phyloP scores from a whole-genome alignment of 2,329 filamentous ascomycete species.

The Fusarium sterilihyphosum region DNA sequence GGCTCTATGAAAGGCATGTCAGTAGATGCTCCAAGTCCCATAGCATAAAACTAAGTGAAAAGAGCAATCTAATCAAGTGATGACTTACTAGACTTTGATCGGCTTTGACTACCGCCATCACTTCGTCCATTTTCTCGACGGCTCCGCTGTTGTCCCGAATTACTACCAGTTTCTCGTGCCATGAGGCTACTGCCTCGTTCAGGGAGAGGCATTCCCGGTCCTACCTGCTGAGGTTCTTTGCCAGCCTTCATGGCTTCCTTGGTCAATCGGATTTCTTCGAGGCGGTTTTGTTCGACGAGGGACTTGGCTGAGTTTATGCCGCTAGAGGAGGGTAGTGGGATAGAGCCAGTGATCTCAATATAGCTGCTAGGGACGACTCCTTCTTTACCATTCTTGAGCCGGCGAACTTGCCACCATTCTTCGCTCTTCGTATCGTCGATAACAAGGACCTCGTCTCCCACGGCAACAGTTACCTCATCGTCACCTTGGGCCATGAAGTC shows the following conservation, averaged over 20 bases:
- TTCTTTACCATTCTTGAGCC: slow-evolving; percentile 91
- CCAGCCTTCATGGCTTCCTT: slow-evolving; percentile 78
- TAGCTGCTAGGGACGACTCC: slow-evolving; percentile 98
- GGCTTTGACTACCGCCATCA: slow-evolving; percentile 62
- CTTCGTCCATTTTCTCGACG: slow-evolving; percentile 73
- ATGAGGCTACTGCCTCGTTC: slow-evolving; percentile 82
- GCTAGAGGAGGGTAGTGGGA: slow-evolving; percentile 59
- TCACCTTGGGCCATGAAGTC: slow-evolving; percentile 97
- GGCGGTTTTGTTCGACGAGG: slow-evolving; percentile 77
- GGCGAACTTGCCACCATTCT: slow-evolving; percentile 97
- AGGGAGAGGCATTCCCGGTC: slow-evolving; percentile 78
- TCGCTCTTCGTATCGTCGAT: slow-evolving; percentile 92
- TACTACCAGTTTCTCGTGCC: slow-evolving; percentile 72
- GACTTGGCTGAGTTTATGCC: slow-evolving; percentile 67
- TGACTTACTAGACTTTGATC: slow-evolving; percentile 76
- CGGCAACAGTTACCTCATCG: slow-evolving; percentile 91
- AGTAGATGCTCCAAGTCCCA: slow-evolving; percentile 1
- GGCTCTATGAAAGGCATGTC: slow-evolving; percentile 67
- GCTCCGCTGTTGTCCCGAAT: slow-evolving; percentile 75
- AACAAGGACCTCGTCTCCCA: slow-evolving; percentile 90
- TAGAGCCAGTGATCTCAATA: slow-evolving; percentile 82
- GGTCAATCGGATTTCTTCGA: slow-evolving; percentile 85
- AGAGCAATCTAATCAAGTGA: not conserved
- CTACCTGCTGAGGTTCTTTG: slow-evolving; percentile 72
- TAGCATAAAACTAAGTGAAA: not conserved